Percentiles rank a stretch among this genome's conserved stretches.
Conservation (phyloP, 2,329 filamentous ascomycete genomes). For the Colletotrichum truncatum region DNA sequence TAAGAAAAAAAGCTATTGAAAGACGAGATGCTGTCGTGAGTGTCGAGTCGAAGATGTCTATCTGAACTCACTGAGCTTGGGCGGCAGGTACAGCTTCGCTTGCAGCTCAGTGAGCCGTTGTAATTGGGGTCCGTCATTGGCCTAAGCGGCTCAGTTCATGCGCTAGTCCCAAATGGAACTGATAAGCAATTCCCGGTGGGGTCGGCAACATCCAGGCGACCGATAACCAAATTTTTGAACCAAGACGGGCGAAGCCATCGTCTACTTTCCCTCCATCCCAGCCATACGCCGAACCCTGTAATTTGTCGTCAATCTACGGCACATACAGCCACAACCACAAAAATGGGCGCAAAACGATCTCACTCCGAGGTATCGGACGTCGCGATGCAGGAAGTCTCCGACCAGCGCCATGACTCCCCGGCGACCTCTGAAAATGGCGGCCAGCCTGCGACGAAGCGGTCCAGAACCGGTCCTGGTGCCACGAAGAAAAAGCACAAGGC, state of each 20-base stretch:
- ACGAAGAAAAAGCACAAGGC: slow-evolving; percentile 50
- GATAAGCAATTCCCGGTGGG: slow-evolving; percentile 22
- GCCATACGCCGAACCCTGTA: too few species aligned
- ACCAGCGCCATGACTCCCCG: slow-evolving; percentile 26
- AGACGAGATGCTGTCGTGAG: too few species aligned
- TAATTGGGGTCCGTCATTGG: slow-evolving; percentile 27
- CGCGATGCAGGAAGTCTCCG: slow-evolving; percentile 1
- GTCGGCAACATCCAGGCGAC: slow-evolving; percentile 9
- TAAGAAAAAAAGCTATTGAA: too few species aligned
- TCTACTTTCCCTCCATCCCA: neutral
- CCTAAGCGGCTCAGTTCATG: neutral
- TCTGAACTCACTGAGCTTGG: slow-evolving; percentile 12
- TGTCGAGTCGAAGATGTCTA: neutral
- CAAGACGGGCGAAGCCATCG: slow-evolving; percentile 11
- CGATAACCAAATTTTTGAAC: slow-evolving; percentile 35
- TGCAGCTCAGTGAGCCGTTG: slow-evolving; percentile 16
- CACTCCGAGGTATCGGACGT: slow-evolving; percentile 33
- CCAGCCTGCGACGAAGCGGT: slow-evolving; percentile 44
- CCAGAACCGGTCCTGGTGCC: slow-evolving; percentile 36
- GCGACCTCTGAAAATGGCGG: slow-evolving; percentile 27
- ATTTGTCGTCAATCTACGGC: neutral
- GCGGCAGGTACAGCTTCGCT: slow-evolving; percentile 22
- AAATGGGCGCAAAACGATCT: slow-evolving; percentile 42
- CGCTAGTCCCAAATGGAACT: slow-evolving; percentile 12
- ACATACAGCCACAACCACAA: neutral